Evolutionary conservation across 345 rosid species (phyloP), one percentile per base, ranked within the genome.

Genomic region (Euphorbia pulcherrima): DNA sequence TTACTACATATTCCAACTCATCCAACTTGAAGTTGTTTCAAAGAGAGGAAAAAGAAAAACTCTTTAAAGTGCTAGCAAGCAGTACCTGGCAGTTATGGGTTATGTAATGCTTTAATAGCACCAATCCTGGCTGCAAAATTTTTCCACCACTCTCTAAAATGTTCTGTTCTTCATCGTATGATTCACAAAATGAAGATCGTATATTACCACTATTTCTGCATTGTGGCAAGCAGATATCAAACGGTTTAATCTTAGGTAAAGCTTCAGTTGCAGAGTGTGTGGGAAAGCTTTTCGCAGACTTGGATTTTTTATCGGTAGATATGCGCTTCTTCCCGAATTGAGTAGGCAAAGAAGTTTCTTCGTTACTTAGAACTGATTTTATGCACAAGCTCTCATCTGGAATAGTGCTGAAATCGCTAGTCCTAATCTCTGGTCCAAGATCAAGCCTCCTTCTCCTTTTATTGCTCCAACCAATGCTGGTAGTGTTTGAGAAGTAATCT

Each of bases 51-150:
- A 23, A 8, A 24, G 23, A 53, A 21, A 53, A 24, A 48, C 5
- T n/a, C 2, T 27, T 8, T n/a, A 27, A 18, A 14, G 37, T 7
- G n/a, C 21, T 12, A 39, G 35, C 24, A 29, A 57, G 53, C 27
- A 41, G 27, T 59, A 81, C 85, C 87, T 86, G 91, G n/a, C 73
- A 70, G 16, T 30, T 11, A 44, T 57, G 69, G 23, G 63, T 7
- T 40, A 86, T 73, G 62, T 70, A 81, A 59, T 67, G 61, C 75
- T 80, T 85, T 29, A 85, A 72, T 60, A 87, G 70, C 67, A 87
- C 83, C 87, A 87, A 83, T 50, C 92, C 92, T 62, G 85, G 82
- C 68, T 86, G 75, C 59, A 83, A 62, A 4, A 83, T 57, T 52
- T 59, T 56, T 23, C 14, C 68, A 26, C 54, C 46, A 64, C 21